Evolutionary conservation across 2,329 filamentous ascomycete species (phyloP).

Genomic region (Dryadomyces sulphureus): DNA sequence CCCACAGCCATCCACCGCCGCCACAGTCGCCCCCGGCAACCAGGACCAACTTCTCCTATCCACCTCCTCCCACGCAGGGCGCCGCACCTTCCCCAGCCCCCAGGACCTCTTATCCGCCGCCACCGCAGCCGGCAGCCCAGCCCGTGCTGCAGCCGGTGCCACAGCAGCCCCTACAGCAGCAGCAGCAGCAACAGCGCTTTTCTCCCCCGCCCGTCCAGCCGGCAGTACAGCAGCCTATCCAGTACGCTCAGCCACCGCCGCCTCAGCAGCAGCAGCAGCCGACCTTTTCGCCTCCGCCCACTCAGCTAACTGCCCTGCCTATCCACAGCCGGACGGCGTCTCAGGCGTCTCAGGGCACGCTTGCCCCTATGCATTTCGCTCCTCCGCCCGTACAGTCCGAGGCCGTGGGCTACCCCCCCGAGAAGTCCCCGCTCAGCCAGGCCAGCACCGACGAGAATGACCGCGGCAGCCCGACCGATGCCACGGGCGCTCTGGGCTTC

Average conservation of each 20-base stretch:
- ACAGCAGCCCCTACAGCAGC: slow-evolving; percentile 10
- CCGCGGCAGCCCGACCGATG: not conserved
- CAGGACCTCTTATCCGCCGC: slow-evolving; percentile 18
- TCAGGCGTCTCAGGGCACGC: slow-evolving; percentile 13
- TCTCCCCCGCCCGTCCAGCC: slow-evolving; percentile 8
- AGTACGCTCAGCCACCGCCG: not conserved
- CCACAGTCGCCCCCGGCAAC: slow-evolving; percentile 21
- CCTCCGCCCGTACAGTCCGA: slow-evolving; percentile 16
- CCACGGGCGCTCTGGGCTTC: not conserved
- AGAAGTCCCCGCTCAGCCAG: slow-evolving; percentile 13
- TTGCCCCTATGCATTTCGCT: slow-evolving; percentile 13
- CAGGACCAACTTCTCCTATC: slow-evolving; percentile 22
- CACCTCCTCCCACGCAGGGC: slow-evolving; percentile 18
- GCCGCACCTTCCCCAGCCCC: slow-evolving; percentile 14
- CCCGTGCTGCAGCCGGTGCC: no score
- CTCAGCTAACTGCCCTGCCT: slow-evolving; percentile 19
- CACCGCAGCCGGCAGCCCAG: slow-evolving; percentile 14
- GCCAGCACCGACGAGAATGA: not conserved
- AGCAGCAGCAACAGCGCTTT: slow-evolving; percentile 13
- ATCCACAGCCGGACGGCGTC: slow-evolving; percentile 21
- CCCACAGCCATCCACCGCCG: slow-evolving; percentile 20
- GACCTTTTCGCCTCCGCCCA: slow-evolving; percentile 14
- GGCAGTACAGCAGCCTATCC: slow-evolving; percentile 12
- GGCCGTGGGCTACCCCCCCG: slow-evolving; percentile 14
- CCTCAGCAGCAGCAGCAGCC: slow-evolving; percentile 13